Evolutionary conservation across 164 flowering plant genomes (phyloP).

Genomic region (Nymphaea colorata): DNA sequence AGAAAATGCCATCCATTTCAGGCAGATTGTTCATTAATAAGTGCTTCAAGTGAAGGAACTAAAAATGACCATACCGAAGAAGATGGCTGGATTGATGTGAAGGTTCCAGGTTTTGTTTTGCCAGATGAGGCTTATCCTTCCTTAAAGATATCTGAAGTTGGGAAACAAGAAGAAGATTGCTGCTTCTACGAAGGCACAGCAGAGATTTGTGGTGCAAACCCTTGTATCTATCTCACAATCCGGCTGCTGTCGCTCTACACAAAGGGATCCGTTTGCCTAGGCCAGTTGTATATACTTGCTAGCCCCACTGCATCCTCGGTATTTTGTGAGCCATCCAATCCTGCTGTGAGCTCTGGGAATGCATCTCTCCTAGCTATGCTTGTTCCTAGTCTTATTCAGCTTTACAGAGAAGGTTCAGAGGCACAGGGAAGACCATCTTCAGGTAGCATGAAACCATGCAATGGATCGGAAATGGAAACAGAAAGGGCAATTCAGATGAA

Average conservation of each 20-base stretch:
- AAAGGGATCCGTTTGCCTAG: conserved; percentile 39
- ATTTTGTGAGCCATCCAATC: conserved; percentile 17
- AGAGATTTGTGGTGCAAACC: conserved; percentile 58
- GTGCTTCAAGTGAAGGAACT: conserved; percentile 4
- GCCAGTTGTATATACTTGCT: conserved; percentile 72
- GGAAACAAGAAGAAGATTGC: not conserved
- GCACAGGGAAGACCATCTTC: conserved; percentile 14
- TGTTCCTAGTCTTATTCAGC: conserved; percentile 61
- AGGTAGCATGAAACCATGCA: conserved; percentile 3
- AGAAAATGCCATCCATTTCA: conserved; percentile 24
- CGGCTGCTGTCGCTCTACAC: conserved; percentile 70
- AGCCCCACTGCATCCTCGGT: conserved; percentile 43
- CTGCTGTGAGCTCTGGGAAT: conserved; percentile 24
- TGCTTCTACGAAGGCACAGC: conserved; percentile 74
- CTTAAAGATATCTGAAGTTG: not conserved
- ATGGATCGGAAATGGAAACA: conserved; percentile 1
- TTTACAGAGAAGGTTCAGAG: conserved; percentile 33
- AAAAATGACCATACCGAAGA: conserved; percentile 26
- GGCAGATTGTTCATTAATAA: not conserved
- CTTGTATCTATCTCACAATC: conserved; percentile 57
- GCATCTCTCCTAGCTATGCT: conserved; percentile 78
- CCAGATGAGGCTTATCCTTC: not conserved
- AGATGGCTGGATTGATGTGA: conserved; percentile 85
- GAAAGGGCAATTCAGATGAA: conserved; percentile 11
- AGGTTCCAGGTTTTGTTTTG: conserved; percentile 23